Conservation (phyloP, 345 rosid species). For the Microcos paniculata region DNA sequence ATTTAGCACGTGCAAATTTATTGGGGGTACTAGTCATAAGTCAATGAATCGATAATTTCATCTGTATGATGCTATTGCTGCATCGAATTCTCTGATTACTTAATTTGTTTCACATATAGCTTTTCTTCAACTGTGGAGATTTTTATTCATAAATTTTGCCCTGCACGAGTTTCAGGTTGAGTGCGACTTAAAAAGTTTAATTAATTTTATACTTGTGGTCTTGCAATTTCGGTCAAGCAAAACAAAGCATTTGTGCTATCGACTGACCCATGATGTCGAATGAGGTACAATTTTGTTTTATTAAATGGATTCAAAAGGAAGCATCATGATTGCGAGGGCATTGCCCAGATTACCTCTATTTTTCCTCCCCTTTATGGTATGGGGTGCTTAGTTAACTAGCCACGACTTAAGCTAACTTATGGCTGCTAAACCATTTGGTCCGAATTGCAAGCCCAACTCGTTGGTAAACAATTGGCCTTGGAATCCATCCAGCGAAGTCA, state of each 20-base stretch:
- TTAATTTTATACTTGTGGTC: not conserved
- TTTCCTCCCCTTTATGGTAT: not conserved
- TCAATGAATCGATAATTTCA: slow-evolving; percentile 3
- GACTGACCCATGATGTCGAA: not conserved
- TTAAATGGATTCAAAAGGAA: not conserved
- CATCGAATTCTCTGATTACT: not conserved
- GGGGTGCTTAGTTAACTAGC: not conserved
- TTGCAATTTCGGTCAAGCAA: not conserved
- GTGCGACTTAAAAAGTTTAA: not conserved
- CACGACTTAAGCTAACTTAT: not conserved
- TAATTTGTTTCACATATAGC: not conserved
- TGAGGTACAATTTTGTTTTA: not conserved
- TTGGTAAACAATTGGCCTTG: not conserved
- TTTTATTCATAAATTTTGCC: not conserved
- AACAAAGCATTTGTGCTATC: not conserved
- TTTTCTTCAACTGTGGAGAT: not conserved
- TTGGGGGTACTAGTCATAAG: not conserved
- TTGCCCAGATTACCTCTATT: not conserved
- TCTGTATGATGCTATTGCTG: not conserved
- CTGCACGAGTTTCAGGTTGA: not conserved
- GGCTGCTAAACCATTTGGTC: not conserved
- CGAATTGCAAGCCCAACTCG: not conserved
- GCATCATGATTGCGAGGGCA: not conserved
- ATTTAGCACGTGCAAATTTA: slow-evolving; percentile 4
- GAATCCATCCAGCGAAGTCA: not conserved